A percentile compares a stretch with the other conserved stretches of the same genome.
Conservation (phyloP, 345 rosid species). For the Euclidium syriacum region DNA sequence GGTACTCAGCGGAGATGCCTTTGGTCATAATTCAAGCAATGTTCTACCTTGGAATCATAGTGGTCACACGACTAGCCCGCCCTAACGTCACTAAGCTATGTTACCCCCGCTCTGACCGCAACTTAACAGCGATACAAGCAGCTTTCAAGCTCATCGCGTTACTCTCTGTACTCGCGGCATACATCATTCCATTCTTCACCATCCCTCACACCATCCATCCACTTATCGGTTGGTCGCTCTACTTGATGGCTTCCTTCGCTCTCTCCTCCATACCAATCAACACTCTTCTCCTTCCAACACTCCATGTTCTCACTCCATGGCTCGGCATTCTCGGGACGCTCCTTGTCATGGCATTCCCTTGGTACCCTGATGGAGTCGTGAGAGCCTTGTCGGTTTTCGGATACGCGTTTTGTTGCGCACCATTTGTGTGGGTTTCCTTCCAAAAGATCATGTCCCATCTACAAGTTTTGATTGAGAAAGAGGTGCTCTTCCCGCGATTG, state of each 20-base stretch:
- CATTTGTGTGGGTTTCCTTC: slow-evolving; percentile 56
- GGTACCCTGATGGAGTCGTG: slow-evolving; percentile 66
- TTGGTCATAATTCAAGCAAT: slow-evolving; percentile 53
- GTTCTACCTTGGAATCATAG: slow-evolving; percentile 59
- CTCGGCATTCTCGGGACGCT: slow-evolving; percentile 64
- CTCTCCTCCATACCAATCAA: slow-evolving; percentile 61
- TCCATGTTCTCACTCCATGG: slow-evolving; percentile 61
- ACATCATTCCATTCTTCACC: slow-evolving; percentile 66
- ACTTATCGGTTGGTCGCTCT: slow-evolving; percentile 70
- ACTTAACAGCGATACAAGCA: slow-evolving; percentile 47
- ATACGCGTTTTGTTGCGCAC: slow-evolving; percentile 75
- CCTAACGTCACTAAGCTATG: slow-evolving; percentile 84
- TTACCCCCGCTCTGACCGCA: slow-evolving; percentile 59
- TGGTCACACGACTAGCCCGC: slow-evolving; percentile 66
- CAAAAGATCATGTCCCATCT: slow-evolving; percentile 52
- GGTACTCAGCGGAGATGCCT: slow-evolving; percentile 77
- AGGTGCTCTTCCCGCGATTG: slow-evolving; percentile 59
- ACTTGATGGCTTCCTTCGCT: slow-evolving; percentile 69
- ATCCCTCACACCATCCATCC: slow-evolving; percentile 89
- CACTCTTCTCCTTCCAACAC: slow-evolving; percentile 59
- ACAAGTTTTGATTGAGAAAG: slow-evolving; percentile 73
- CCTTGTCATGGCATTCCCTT: slow-evolving; percentile 78
- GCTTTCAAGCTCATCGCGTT: slow-evolving; percentile 57
- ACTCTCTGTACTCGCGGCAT: slow-evolving; percentile 77
- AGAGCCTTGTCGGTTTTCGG: slow-evolving; percentile 70